A percentile compares a stretch with the other conserved stretches of the same genome.
These are phyloP conservation scores for Penicillium egyptiacum DNA, from an alignment of 495 filamentous ascomycete species.

Conservation along the genomic window DNA sequence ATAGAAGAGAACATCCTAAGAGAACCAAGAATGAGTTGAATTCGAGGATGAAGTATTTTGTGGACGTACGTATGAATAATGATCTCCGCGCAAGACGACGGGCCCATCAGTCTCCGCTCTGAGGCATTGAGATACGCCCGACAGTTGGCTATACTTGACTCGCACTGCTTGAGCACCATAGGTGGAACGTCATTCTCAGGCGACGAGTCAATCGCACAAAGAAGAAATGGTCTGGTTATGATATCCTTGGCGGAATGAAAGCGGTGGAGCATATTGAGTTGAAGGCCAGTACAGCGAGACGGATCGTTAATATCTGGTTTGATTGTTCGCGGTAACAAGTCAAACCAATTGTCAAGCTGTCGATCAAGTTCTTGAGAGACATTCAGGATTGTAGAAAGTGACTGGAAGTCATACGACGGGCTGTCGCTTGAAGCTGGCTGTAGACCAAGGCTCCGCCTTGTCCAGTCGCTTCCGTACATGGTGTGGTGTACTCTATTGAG, in stretches of 20 bases:
- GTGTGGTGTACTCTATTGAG: constrained; percentile 11
- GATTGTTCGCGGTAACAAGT: constrained; percentile 3
- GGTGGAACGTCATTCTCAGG: constrained; percentile 6
- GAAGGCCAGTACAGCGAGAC: background rate
- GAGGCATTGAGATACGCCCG: constrained; percentile 4
- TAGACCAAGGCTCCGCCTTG: constrained; percentile 7
- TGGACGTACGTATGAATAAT: constrained; percentile 9
- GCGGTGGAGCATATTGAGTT: constrained; percentile 9
- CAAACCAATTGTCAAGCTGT: constrained; percentile 8
- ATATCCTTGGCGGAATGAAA: constrained; percentile 12
- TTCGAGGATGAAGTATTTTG: background rate
- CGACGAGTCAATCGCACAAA: constrained; percentile 3
- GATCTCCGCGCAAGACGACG: constrained; percentile 1
- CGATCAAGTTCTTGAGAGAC: constrained; percentile 11
- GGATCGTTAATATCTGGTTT: constrained; percentile 9
- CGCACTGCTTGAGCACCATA: constrained; percentile 9
- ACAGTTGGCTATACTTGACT: constrained; percentile 5
- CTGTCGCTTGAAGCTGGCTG: constrained; percentile 9
- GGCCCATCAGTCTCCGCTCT: background rate
- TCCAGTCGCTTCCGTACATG: constrained; percentile 11
- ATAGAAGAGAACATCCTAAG: constrained; percentile 11
- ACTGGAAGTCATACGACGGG: constrained; percentile 6
- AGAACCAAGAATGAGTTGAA: background rate
- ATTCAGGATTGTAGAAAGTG: constrained; percentile 4
- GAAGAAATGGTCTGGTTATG: constrained; percentile 12